Evolutionary conservation across 192 early-diverging fungal genomes (phyloP).

Genomic region (Coemansia sp.): DNA sequence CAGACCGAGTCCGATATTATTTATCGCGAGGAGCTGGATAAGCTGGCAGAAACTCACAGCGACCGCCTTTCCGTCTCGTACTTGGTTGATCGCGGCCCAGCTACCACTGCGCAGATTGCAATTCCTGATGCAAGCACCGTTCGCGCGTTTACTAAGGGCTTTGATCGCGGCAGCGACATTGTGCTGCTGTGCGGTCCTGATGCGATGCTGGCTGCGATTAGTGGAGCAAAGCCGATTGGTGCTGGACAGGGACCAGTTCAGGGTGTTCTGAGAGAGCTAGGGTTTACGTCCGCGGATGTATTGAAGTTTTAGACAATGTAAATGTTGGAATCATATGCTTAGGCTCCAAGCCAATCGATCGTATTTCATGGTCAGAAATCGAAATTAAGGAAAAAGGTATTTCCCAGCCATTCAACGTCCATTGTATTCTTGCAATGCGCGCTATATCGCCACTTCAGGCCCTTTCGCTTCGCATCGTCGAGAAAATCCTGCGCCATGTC

Average conservation of each 20-base stretch:
- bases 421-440: not conserved
- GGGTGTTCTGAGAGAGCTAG: conserved; percentile 59
- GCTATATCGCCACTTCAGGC: not conserved
- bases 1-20: conserved; percentile 58
- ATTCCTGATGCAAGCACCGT: conserved; percentile 17
- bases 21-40: conserved; percentile 59
- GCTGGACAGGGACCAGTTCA: conserved; percentile 61
- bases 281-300: conserved; percentile 57
- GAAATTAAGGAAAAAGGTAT: too few relatives aligned
- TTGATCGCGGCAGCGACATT: conserved; percentile 23
- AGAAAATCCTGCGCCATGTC: not conserved
- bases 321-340: too few relatives aligned
- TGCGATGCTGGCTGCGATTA: conserved; percentile 61
- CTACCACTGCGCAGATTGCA: not conserved
- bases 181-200: conserved; percentile 72
- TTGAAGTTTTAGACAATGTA: conserved; percentile 76
- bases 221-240: conserved; percentile 57
- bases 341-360: too few relatives aligned
- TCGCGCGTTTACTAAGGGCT: conserved; percentile 42
- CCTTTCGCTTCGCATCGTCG: not conserved
- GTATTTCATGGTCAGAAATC: too few relatives aligned
- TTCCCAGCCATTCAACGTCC: too few relatives aligned
- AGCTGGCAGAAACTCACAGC: conserved; percentile 39
- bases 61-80: conserved; percentile 57
- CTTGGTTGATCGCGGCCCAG: conserved; percentile 50